Percentiles rank a stretch among this genome's conserved stretches.
phyloP scores from a whole-genome alignment of 148 eudicot genomes.

The Fagopyrum tataricum region DNA sequence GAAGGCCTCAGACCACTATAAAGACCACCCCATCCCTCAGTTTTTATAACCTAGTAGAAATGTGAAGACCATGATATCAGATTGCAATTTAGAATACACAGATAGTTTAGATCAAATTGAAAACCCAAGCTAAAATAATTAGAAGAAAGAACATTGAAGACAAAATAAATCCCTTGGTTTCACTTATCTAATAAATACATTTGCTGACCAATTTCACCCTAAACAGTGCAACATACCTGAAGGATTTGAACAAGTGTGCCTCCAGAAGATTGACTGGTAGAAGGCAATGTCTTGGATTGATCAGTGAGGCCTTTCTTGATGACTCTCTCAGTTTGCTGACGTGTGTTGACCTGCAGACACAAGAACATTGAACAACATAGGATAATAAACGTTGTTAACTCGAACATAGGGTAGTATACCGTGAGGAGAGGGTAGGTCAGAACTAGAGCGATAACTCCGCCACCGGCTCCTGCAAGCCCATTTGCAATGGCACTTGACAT shows the following conservation, averaged over 20 bases:
- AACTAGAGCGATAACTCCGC: conserved; percentile 82
- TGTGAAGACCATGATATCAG: not conserved
- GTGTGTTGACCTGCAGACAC: conserved; percentile 51
- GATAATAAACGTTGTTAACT: not conserved
- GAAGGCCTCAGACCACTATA: conserved; percentile 98
- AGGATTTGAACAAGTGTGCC: conserved; percentile 52
- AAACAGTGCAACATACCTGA: conserved; percentile 24
- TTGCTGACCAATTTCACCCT: not conserved
- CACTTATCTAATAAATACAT: too few relatives aligned
- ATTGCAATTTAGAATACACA: not conserved
- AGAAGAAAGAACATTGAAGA: too few relatives aligned
- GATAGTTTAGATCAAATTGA: too few relatives aligned
- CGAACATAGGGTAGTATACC: conserved; percentile 26
- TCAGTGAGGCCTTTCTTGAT: conserved; percentile 34
- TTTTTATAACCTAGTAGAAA: conserved; percentile 50
- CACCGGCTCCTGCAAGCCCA: conserved; percentile 93
- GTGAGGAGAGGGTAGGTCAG: conserved; percentile 90
- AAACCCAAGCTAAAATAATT: too few relatives aligned
- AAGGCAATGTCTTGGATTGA: conserved; percentile 18
- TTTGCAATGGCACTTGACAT: conserved; percentile 86
- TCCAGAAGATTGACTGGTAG: conserved; percentile 26
- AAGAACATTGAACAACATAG: not conserved
- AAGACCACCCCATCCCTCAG: conserved; percentile 85
- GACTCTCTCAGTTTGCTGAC: conserved; percentile 71
- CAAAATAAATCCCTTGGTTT: too few relatives aligned